Percentiles rank a stretch among this genome's conserved stretches.
These are phyloP conservation scores for Euphrasia confusa DNA, from an alignment of 257 asterid species.

Conservation along the genomic window DNA sequence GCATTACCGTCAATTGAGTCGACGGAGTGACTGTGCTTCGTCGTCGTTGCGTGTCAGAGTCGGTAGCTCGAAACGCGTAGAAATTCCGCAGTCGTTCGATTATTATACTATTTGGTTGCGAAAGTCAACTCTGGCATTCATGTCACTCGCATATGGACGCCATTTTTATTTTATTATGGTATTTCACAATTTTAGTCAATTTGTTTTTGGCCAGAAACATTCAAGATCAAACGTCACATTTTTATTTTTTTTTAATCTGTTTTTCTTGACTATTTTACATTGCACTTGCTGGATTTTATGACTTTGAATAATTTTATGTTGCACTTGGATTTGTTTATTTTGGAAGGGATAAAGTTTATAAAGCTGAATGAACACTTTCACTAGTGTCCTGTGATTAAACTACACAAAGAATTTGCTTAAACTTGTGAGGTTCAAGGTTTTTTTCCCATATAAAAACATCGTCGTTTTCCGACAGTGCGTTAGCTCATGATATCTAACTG, in stretches of 20 bases:
- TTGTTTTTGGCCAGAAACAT: neutral
- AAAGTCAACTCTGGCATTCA: conserved; percentile 11
- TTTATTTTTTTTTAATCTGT: too few species aligned
- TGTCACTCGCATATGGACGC: neutral
- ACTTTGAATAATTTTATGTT: too few species aligned
- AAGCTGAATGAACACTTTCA: neutral
- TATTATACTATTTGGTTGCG: neutral
- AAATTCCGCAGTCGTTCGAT: neutral
- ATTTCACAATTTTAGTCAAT: neutral
- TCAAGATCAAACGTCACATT: neutral
- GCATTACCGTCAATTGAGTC: conserved; percentile 20
- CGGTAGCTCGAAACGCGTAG: neutral
- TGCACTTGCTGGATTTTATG: neutral
- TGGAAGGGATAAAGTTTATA: neutral
- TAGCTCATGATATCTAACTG: neutral
- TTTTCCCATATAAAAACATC: neutral
- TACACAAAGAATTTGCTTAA: neutral
- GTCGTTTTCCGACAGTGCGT: neutral
- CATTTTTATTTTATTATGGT: neutral
- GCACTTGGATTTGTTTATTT: neutral
- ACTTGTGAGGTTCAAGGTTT: neutral
- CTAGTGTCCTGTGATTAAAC: neutral
- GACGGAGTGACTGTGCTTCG: neutral
- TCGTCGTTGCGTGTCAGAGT: neutral
- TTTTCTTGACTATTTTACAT: too few species aligned